Conservation (phyloP, 805 yeast species). For the Candida sakaeoensis region DNA sequence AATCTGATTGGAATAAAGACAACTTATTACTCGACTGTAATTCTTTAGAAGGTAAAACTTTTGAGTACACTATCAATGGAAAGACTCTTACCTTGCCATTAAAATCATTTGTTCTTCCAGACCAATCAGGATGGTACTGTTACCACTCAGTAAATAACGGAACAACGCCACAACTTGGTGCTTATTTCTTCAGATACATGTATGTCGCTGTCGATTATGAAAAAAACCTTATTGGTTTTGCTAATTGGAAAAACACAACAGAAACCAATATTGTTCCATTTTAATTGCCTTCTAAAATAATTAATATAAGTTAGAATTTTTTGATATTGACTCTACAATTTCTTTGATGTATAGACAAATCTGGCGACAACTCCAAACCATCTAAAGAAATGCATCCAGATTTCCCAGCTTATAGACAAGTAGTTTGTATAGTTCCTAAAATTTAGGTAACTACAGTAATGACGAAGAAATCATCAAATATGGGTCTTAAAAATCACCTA, state of each 20-base stretch:
- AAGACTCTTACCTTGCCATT: slow-evolving; percentile 1
- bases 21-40: not conserved
- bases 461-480: too few species aligned
- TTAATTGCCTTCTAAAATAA: too few species aligned
- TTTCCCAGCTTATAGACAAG: too few species aligned
- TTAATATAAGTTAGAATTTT: too few species aligned
- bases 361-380: too few species aligned
- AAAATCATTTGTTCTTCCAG: slow-evolving; percentile 3
- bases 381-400: too few species aligned
- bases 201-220: slow-evolving; percentile 5
- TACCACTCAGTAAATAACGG: not conserved
- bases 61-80: not conserved
- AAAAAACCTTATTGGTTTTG: slow-evolving; percentile 2
- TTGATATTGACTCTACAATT: too few species aligned
- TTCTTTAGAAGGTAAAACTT: slow-evolving; percentile 1
- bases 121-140: slow-evolving; percentile 1
- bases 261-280: slow-evolving; percentile 2
- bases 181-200: slow-evolving; percentile 2
- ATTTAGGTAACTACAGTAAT: too few species aligned
- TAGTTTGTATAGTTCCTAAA: too few species aligned
- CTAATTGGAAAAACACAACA: slow-evolving; percentile 1
- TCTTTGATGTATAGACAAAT: too few species aligned
- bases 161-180: not conserved
- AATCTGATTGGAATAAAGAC: not conserved
- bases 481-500: too few species aligned